Conservation (phyloP, 352 stramenopile species). For the Phytophthora kernoviae region DNA sequence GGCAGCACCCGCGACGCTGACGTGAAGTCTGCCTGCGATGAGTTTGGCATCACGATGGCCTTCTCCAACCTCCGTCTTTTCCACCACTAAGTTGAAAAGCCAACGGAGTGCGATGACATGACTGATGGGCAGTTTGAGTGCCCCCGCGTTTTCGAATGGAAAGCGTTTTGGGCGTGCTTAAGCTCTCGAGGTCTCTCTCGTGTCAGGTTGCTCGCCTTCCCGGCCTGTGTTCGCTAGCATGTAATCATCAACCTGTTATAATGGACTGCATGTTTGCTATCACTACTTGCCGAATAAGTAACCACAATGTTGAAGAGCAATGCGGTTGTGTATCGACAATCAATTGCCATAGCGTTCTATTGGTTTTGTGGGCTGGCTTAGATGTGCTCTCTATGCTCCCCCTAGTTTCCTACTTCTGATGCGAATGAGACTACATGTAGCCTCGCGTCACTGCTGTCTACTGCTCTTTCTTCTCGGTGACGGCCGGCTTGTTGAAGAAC, state of each 20-base stretch:
- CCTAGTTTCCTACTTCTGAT: constrained; percentile 11
- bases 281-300: too few species aligned
- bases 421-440: background rate
- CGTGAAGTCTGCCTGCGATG: constrained; percentile 94
- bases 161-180: constrained; percentile 18
- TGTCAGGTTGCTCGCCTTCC: constrained; percentile 11
- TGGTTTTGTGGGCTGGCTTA: constrained; percentile 10
- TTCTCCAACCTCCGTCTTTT: constrained; percentile 99
- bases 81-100: constrained; percentile 94
- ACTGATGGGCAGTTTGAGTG: constrained; percentile 8
- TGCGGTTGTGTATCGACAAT: constrained; percentile 3
- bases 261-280: constrained; percentile 30
- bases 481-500: constrained; percentile 60
- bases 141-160: constrained; percentile 10
- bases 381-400: constrained; percentile 1
- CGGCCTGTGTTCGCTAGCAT: constrained; percentile 22
- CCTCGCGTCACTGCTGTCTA: constrained; percentile 19
- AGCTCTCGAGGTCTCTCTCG: constrained; percentile 18
- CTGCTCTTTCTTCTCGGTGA: constrained; percentile 43
- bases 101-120: constrained; percentile 20
- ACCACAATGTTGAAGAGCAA: too few species aligned
- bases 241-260: constrained; percentile 30
- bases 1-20: constrained; percentile 88
- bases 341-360: constrained; percentile 18
- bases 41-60: constrained; percentile 99